Evolutionary conservation across 192 early-diverging fungal genomes (phyloP).

Genomic region (Coemansia furcata): DNA sequence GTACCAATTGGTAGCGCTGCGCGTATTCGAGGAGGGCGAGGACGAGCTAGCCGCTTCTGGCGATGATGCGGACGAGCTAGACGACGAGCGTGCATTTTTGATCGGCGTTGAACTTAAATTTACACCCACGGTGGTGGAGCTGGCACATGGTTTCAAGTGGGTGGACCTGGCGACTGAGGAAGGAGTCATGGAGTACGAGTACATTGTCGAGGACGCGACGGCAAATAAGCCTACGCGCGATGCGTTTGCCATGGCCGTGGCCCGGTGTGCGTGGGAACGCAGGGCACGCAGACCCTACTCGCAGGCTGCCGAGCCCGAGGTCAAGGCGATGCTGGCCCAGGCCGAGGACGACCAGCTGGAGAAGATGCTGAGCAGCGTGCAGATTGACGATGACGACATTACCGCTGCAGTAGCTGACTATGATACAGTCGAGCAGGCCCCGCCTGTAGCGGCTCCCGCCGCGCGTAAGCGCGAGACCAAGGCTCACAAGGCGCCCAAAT

Average conservation of each 20-base stretch:
- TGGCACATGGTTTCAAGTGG: constrained; percentile 39
- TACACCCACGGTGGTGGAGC: constrained; percentile 20
- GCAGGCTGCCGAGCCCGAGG: constrained; percentile 25
- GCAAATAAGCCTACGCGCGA: constrained; percentile 19
- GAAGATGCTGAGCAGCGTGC: constrained; percentile 29
- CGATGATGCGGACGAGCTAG: constrained; percentile 46
- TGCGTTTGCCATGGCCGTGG: constrained; percentile 38
- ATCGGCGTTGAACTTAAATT: constrained; percentile 57
- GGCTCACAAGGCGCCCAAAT: constrained; percentile 3
- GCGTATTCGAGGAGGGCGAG: constrained; percentile 77
- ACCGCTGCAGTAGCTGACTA: constrained; percentile 1
- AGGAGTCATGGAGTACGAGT: constrained; percentile 21
- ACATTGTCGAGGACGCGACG: constrained; percentile 18
- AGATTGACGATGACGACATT: constrained; percentile 30
- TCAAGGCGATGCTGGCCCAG: constrained; percentile 21
- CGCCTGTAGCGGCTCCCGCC: constrained; percentile 6
- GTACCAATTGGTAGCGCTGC: constrained; percentile 74
- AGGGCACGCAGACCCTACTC: constrained; percentile 21
- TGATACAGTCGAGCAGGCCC: neutral
- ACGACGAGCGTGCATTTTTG: constrained; percentile 71
- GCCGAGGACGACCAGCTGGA: constrained; percentile 44
- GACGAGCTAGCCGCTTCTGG: constrained; percentile 53
- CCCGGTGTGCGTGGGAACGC: constrained; percentile 46
- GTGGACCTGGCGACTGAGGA: constrained; percentile 1
- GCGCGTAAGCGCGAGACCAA: neutral